Base-by-base conservation (phyloP, 192 early-diverging fungal genomes). In the Umbelopsis vinacea region DNA sequence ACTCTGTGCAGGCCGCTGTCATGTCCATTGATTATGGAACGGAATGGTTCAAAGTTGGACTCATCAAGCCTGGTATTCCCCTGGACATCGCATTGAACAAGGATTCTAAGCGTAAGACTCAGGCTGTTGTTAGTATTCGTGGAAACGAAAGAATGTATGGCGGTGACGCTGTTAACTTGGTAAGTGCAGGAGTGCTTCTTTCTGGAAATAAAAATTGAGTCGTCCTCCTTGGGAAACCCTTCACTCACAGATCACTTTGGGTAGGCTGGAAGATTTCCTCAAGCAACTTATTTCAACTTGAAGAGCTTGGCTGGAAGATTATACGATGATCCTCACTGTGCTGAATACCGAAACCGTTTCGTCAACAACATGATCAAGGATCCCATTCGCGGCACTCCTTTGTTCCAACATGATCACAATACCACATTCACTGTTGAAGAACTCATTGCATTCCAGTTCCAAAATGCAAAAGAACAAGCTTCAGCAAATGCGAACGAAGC, bases 21-120 rank as follows among this genome's bases (percentile, higher is more conserved):
- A 91, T 99, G 72, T 93, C 95, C 14, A 95, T 99, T 73, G 98
- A 99, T 79, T 96, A 92, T 81, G 98, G 98, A 40, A 92, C 93
- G 2, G 94, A 99, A 57, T 99, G 96, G 96, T 95, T 97, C 83
- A 98, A 97, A 71, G 92, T 97, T 38, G 93, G 92, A 10, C 80
- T 99, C 35, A 92, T 97, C 70, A 96, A 95, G 71, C 88, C 96
- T 11, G 95, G 95, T 21, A 89, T 91, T 17, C 89, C 93, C 14
- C 81, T 97, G 21, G 98, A 99, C 71, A 89, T 97, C 71, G 98
- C 96, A 7, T 88, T 99, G 68, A 99, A 99, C 81, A 84, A 90
- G 46, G 98, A 97, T 71, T 95, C 94, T 45, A 98, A 98, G 79
- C 84, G 98, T 29, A 97, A 99, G 83, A 98, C 98, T 2, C 87